Base-by-base conservation (phyloP, 768 basidiomycete genomes). In the Stropharia rugosoannulata region DNA sequence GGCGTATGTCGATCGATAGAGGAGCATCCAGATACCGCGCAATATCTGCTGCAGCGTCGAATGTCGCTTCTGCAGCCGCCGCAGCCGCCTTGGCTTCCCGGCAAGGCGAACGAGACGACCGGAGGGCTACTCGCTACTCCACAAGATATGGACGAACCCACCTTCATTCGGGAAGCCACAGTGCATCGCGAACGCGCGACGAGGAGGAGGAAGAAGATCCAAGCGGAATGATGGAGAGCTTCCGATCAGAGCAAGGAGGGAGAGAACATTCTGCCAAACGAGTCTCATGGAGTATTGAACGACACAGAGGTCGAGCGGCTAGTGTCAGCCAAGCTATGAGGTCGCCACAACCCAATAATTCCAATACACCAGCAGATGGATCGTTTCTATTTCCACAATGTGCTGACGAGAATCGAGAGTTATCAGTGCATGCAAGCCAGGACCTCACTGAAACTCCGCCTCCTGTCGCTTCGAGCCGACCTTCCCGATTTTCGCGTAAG, bases 21-120 rank as follows among this genome's bases (percentile, higher is more conserved):
- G 72, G 71, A 1, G 71, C 81, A 35, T 80, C 82, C 16, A 83
- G 82, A 57, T 90, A 90, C 60, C 88, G 87, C 41, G 81, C 85
- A 0, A 69, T 90, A 48, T 86, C 89, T 0, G 74, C 75, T 3
- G 85, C 86, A 0, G 90, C 88, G 0, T 84, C 87, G 0, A 86
- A 87, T 62, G 83, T 91, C 8, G 87, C 90, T 0, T 79, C 81
- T 0, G 84, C 87, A 0, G 89, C 90, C 0, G 79, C 81, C 0
- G 84, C 87, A 0, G 89, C 90, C 0, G 86, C 84, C 1, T 73
- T 89, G 25, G 89, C 81, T 4, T 85, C 86, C 0, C 80, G 86
- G 54, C 77, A 84, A 51, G 85, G 87, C 42, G 74, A 79, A 52
- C 65, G 71, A n/a, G 68, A 70, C 15, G 69, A 64, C 39, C 73